Base-by-base conservation (phyloP, 352 stramenopile genomes). In the Phytophthora colocasiae region DNA sequence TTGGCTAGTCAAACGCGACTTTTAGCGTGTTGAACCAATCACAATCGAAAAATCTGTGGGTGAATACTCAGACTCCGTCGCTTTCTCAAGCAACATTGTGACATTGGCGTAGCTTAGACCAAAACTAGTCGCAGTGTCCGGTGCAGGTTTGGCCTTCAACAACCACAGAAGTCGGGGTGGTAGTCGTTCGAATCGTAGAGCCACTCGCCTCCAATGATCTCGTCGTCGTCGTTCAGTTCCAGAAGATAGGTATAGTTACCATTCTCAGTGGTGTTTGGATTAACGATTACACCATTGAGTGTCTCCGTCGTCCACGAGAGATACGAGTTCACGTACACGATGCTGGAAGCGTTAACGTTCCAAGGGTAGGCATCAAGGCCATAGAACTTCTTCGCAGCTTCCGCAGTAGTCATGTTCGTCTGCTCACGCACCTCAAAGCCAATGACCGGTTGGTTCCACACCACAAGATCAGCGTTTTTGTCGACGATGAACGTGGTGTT, bases 371-470 rank as follows among this genome's bases (percentile, higher is more conserved):
- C 1, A 6, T 41, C 36, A 1, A 41, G 8, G 36, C 36, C 36
- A n/a, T 41, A 41, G 36, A 41, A 41, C 36, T 12, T n/a, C 14
- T 41, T 12, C 36, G 73, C 69, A 0, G 70, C 73, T 2, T 79
- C 11, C 17, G 62, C 36, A 1, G 55, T 46, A 2, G 61, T 58
- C 55, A 83, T 60, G 7, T 63, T 59, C 3, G 56, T 45, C 46
- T 62, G 34, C n/a, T 77, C 43, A 14, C 56, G 29, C 10, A 83
- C 55, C 39, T 75, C 41, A 55, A 84, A 87, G 40, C 57, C 69
- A 14, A 55, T 38, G 27, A 83, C 64, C 8, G 78, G 73, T 48
- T 82, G 69, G 65, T 85, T 83, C 76, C 78, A 87, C 15, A 86
- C 70, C 31, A 68, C 55, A 6, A 34, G n/a, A 6, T 49, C 65